Base-by-base conservation (phyloP, 495 filamentous ascomycete genomes). In the Xylaria castorea region DNA sequence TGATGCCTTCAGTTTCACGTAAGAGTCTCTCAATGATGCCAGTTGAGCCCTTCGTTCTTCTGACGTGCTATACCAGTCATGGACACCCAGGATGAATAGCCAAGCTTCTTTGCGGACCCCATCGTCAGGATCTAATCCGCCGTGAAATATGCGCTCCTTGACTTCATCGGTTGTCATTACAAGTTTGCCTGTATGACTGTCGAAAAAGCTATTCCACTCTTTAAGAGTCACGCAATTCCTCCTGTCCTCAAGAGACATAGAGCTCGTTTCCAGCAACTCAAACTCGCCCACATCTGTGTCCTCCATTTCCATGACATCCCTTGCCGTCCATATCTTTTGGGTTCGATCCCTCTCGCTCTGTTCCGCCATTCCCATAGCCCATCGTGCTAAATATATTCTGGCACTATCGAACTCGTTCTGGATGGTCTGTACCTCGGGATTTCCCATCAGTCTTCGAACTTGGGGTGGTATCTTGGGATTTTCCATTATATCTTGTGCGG, bases 361-460 rank as follows among this genome's bases (percentile, higher is more conserved):
- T 80, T 99, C 96, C 0, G 95, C 94, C 67, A 99, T 97, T 1
- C 93, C 97, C 96, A 98, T 98, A 0, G 96, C 96, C 96, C 96
- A 99, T 58, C 96, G 86, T 3, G 96, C 96, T 30, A 99, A 85
- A 76, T 99, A 99, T 48, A 99, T 84, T 72, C 96, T 87, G 7
- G 97, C 96, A 76, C 93, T 97, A 81, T 98, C 97, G 74, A 98
- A 99, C 79, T 99, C 96, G 72, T 98, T 95, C 79, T 96, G 93
- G 60, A 99, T 75, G 0, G 94, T 97, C 81, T 97, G 94, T 14
- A 99, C 95, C 78, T 99, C 95, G 1, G 96, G 97, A 69, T 97
- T 97, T 76, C 90, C 89, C 84, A 98, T 89, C 78, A 99, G 75
- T 66, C 93, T 88, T 75, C 92, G 88, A 36, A 98, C 89, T 77